phyloP scores from a whole-genome alignment of 2,329 filamentous ascomycete genomes.

The Thelonectria blattea region DNA sequence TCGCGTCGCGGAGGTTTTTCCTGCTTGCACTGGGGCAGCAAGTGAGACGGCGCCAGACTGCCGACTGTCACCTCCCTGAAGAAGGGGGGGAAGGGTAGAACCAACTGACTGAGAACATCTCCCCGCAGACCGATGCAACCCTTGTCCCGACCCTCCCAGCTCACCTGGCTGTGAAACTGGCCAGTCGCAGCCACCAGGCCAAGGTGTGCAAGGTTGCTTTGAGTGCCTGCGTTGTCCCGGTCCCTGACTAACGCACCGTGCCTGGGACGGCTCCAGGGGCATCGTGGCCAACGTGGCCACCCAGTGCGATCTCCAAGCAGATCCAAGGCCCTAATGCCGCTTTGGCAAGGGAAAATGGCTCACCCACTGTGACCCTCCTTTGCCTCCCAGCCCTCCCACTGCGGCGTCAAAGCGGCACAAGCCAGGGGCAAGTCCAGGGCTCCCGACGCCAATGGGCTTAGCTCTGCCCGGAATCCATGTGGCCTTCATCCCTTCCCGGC shows the following conservation, averaged over 20 bases:
- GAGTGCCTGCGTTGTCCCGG: conserved; percentile 37
- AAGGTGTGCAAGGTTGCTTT: conserved; percentile 22
- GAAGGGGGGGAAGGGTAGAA: background rate
- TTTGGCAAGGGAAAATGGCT: conserved; percentile 11
- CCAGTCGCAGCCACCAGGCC: conserved; percentile 26
- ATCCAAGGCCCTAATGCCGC: conserved; percentile 18
- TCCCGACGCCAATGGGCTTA: conserved; percentile 21
- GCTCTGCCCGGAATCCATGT: conserved; percentile 13
- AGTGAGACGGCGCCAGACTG: conserved; percentile 2
- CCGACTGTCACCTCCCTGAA: background rate
- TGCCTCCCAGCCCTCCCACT: conserved; percentile 15
- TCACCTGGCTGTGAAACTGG: conserved; percentile 15
- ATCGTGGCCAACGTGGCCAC: conserved; percentile 11
- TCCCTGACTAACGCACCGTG: conserved; percentile 40
- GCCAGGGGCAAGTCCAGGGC: conserved; percentile 9
- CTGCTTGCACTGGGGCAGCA: background rate
- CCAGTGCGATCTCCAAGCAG: conserved; percentile 19
- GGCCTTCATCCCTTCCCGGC: conserved; percentile 23
- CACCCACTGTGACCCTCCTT: conserved; percentile 31
- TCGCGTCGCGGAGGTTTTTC: background rate
- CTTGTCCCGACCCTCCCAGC: conserved; percentile 20
- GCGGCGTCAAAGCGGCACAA: conserved; percentile 1
- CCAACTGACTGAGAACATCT: background rate
- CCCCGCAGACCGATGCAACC: conserved; percentile 16
- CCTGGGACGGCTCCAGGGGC: conserved; percentile 23